Percentiles rank a stretch among this genome's conserved stretches.
phyloP scores from a whole-genome alignment of 2,329 filamentous ascomycete genomes.

The Dactylellina drechsleri region DNA sequence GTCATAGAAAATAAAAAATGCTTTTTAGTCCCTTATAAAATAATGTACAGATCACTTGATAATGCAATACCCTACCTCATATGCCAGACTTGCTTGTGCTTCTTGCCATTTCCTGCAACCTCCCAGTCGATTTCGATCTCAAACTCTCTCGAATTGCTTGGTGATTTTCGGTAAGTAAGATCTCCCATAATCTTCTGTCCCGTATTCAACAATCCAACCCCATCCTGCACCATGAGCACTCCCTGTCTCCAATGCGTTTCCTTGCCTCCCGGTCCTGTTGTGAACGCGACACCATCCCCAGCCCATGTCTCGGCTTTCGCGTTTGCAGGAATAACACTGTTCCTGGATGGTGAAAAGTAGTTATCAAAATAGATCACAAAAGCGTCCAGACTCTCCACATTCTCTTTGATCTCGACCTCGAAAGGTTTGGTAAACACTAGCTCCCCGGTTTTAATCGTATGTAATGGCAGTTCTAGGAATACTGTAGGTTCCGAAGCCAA shows the following conservation, averaged over 20 bases:
- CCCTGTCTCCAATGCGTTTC: slow-evolving; percentile 93
- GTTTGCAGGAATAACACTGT: slow-evolving; percentile 65
- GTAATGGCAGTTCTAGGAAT: slow-evolving; percentile 80
- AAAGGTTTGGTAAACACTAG: slow-evolving; percentile 79
- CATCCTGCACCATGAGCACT: slow-evolving; percentile 74
- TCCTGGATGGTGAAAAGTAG: slow-evolving; percentile 77
- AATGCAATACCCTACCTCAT: slow-evolving; percentile 15
- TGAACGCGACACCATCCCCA: slow-evolving; percentile 79
- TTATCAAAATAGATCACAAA: slow-evolving; percentile 95
- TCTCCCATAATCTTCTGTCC: slow-evolving; percentile 72
- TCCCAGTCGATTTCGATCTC: slow-evolving; percentile 74
- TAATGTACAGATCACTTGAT: too few species aligned
- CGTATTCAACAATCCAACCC: slow-evolving; percentile 65
- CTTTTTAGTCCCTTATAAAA: too few species aligned
- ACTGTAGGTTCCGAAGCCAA: slow-evolving; percentile 71
- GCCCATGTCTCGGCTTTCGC: slow-evolving; percentile 71
- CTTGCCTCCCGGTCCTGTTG: slow-evolving; percentile 78
- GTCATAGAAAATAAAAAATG: too few species aligned
- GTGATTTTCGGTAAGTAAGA: slow-evolving; percentile 75
- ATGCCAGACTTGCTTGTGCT: slow-evolving; percentile 65
- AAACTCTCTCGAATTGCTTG: slow-evolving; percentile 75
- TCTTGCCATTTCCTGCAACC: slow-evolving; percentile 62
- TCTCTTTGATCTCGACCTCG: slow-evolving; percentile 69
- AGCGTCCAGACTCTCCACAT: slow-evolving; percentile 79
- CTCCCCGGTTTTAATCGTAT: slow-evolving; percentile 76